Evolutionary conservation across 2,329 filamentous ascomycete species (phyloP).

Genomic region (Huntiella moniliformis): DNA sequence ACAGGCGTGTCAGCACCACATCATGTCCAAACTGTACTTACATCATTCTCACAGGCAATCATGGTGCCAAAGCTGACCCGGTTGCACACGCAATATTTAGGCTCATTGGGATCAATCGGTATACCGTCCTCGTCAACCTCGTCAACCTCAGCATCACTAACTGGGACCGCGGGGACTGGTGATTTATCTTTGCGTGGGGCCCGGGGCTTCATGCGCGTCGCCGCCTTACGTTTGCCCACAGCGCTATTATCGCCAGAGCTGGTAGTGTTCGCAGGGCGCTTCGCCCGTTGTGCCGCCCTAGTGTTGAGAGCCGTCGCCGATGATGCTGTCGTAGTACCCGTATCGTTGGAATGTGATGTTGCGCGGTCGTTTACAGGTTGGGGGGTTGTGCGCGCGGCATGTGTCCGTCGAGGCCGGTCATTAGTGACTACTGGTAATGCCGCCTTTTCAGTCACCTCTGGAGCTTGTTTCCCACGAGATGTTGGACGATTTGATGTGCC

Average conservation of each 20-base stretch:
- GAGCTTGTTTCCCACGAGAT: slow-evolving; percentile 28
- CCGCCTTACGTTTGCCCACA: slow-evolving; percentile 52
- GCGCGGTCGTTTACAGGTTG: slow-evolving; percentile 23
- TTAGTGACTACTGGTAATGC: slow-evolving; percentile 19
- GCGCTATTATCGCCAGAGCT: slow-evolving; percentile 44
- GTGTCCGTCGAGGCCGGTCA: slow-evolving; percentile 36
- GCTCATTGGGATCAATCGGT: slow-evolving; percentile 55
- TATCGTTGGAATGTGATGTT: not conserved
- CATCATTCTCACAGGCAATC: slow-evolving; percentile 70
- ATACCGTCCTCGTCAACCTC: slow-evolving; percentile 52
- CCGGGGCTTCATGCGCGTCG: slow-evolving; percentile 45
- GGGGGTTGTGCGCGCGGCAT: slow-evolving; percentile 37
- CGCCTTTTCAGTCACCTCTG: slow-evolving; percentile 16
- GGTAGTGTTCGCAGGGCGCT: slow-evolving; percentile 47
- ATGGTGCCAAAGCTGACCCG: slow-evolving; percentile 66
- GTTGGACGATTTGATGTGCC: slow-evolving; percentile 25
- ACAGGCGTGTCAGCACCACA: not conserved
- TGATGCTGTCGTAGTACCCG: slow-evolving; percentile 8
- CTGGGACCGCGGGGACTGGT: slow-evolving; percentile 17
- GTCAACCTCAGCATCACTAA: slow-evolving; percentile 29
- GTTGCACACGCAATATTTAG: slow-evolving; percentile 60
- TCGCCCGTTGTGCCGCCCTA: slow-evolving; percentile 37
- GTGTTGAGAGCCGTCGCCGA: slow-evolving; percentile 15
- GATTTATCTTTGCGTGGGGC: slow-evolving; percentile 34
- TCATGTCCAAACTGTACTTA: slow-evolving; percentile 24